Conservation (phyloP, 225 moss, liverwort and hornwort genomes). For the Sphagnum tenellum region DNA sequence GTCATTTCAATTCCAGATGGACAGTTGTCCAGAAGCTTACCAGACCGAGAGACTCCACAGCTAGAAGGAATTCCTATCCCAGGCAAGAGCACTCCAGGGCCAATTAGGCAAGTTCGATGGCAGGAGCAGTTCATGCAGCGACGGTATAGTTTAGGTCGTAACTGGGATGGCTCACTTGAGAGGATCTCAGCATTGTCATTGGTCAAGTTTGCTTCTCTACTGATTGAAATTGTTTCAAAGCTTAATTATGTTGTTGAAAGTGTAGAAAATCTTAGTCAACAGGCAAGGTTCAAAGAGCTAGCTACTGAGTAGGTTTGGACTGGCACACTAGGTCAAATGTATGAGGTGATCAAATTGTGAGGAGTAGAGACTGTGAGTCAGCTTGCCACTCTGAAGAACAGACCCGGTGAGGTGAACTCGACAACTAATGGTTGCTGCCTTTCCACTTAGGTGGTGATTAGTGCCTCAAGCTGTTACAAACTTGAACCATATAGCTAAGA, state of each 20-base stretch:
- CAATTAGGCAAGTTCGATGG: slow-evolving; percentile 23
- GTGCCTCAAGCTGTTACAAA: no score
- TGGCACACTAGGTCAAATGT: no score
- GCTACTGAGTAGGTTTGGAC: no score
- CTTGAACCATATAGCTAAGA: no score
- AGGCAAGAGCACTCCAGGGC: slow-evolving; percentile 11
- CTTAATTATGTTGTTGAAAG: slow-evolving; percentile 71
- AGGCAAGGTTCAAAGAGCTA: slow-evolving; percentile 43
- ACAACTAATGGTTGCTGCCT: no score
- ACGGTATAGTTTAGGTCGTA: slow-evolving; percentile 48
- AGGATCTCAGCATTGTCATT: slow-evolving; percentile 84
- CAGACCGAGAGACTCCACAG: neutral
- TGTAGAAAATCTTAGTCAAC: slow-evolving; percentile 56
- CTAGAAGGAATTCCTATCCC: slow-evolving; percentile 4
- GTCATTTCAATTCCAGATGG: slow-evolving; percentile 11
- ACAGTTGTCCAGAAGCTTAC: slow-evolving; percentile 4
- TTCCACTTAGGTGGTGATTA: no score
- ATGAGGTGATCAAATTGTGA: no score
- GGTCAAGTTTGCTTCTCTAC: slow-evolving; percentile 77
- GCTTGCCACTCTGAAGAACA: no score
- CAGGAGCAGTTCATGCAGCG: slow-evolving; percentile 47
- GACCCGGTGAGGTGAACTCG: no score
- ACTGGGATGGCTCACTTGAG: slow-evolving; percentile 72
- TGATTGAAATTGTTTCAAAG: slow-evolving; percentile 88
- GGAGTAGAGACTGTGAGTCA: neutral